Base-by-base conservation (phyloP, 805 yeast genomes). In the Ogataea parapolymorpha region DNA sequence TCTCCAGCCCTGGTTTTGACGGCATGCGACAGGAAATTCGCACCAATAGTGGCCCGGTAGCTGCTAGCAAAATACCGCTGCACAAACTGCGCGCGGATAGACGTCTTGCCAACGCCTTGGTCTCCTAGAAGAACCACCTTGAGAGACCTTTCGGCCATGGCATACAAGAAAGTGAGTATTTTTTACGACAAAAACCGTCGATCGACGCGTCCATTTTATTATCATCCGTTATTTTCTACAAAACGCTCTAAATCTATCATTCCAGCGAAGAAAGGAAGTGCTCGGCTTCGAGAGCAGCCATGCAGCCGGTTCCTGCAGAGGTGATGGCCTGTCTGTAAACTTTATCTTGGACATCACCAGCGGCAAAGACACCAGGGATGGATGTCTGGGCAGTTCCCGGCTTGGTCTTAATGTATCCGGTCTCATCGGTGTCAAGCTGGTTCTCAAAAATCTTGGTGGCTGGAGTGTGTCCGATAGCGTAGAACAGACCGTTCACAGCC, bases 221-320 rank as follows among this genome's bases (percentile, higher is more conserved):
- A 12, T 23, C 23, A 31, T 18, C 18, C 30, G 15, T 16, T 29
- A 23, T 20, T 35, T 15, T 40, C 23, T 26, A 18, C 7, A 20
- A 30, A 25, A 30, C 35, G 20, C 18, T 40, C 38, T 40, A 40
- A 22, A 5, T 13, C 11, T 29, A 31, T 33, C 44, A 47, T 53
- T 85, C 95, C 39, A 52, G 50, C 31, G 62, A 41, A 33, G 91
- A 70, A 48, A 90, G 63, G 65, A 75, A 85, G 65, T 79, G 83
- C 71, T 90, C 97, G 60, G 91, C 87, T 59, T 93, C 98, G 48
- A 93, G 77, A 46, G 95, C 99, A 58, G 99, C 99, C 97, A 90
- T 91, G 76, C 99, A 93, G 50, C 99, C 99, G 49, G 96, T 77
- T 61, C 99, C 99, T n/a, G 99, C 99, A 65, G 97, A 89, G 30